A percentile compares a stretch with the other conserved stretches of the same genome.
phyloP scores from a whole-genome alignment of 1,139 yeast species.

The Geotrichum restrictum region DNA sequence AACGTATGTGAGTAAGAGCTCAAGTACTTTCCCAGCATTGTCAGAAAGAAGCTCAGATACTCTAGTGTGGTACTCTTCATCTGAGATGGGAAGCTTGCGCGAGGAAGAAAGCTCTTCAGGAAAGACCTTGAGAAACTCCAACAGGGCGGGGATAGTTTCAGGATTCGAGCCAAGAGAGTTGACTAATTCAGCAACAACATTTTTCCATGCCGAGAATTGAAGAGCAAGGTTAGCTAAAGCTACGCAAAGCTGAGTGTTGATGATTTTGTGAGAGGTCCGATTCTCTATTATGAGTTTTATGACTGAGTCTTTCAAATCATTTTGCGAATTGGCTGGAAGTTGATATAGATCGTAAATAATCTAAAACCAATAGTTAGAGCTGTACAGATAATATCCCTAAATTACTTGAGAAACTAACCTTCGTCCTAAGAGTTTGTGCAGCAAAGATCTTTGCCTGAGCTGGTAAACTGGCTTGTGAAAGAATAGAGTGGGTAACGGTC shows the following conservation, averaged over 20 bases:
- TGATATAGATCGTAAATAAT: conserved; percentile 80
- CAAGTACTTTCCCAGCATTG: conserved; percentile 67
- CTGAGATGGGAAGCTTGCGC: conserved; percentile 72
- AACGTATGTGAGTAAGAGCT: conserved; percentile 44
- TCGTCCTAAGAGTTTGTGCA: conserved; percentile 84
- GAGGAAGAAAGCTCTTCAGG: conserved; percentile 88
- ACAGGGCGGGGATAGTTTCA: conserved; percentile 44
- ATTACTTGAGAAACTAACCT: conserved; percentile 36
- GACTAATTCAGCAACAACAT: conserved; percentile 67
- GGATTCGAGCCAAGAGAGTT: conserved; percentile 44
- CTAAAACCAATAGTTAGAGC: conserved; percentile 22
- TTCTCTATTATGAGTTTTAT: conserved; percentile 46
- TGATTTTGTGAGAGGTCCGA: conserved; percentile 46
- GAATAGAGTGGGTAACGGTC: conserved; percentile 38
- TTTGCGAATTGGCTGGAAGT: conserved; percentile 52
- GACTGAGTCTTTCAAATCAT: conserved; percentile 59
- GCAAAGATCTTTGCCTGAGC: conserved; percentile 66
- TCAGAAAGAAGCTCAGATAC: conserved; percentile 58
- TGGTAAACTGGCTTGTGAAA: conserved; percentile 28
- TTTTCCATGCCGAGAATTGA: conserved; percentile 69
- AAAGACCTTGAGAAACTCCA: conserved; percentile 77
- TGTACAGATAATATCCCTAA: too few species aligned
- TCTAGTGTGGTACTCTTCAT: conserved; percentile 69
- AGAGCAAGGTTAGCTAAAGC: conserved; percentile 78
- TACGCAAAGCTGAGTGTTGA: conserved; percentile 75